phyloP scores from a whole-genome alignment of 2,329 filamentous ascomycete species.

The Harringtonia lauricola region DNA sequence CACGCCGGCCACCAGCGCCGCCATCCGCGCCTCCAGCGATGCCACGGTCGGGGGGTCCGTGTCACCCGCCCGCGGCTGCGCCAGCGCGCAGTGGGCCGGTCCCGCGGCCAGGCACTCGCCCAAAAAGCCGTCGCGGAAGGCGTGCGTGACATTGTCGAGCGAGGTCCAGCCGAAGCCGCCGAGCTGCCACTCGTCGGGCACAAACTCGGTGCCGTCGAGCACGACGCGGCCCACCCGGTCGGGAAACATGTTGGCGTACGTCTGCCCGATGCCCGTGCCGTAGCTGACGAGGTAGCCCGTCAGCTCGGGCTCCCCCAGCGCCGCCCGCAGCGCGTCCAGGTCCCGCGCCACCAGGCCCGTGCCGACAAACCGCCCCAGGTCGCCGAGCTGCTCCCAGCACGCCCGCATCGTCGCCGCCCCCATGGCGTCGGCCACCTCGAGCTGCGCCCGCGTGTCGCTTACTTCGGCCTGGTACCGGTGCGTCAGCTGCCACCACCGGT shows the following conservation, averaged over 20 bases:
- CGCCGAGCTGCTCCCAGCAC: constrained; percentile 30
- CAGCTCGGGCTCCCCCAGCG: constrained; percentile 32
- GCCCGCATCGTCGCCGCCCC: constrained; percentile 31
- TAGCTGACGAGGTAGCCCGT: constrained; percentile 40
- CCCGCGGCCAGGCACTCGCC: constrained; percentile 38
- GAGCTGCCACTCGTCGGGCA: constrained; percentile 31
- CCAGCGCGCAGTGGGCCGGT: constrained; percentile 31
- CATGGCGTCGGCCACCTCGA: constrained; percentile 33
- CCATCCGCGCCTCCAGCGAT: constrained; percentile 27
- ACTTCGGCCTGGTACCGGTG: constrained; percentile 27
- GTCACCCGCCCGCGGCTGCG: constrained; percentile 15
- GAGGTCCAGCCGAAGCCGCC: constrained; percentile 36
- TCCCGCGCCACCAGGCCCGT: constrained; percentile 37
- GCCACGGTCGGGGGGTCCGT: constrained; percentile 10
- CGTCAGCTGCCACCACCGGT: constrained; percentile 32
- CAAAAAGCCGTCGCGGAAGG: constrained; percentile 38
- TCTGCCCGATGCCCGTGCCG: constrained; percentile 40
- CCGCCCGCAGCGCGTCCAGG: constrained; percentile 34
- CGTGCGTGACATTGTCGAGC: constrained; percentile 36
- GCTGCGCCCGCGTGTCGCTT: constrained; percentile 19
- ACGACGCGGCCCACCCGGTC: constrained; percentile 34
- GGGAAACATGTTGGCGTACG: constrained; percentile 39
- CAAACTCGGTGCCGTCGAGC: constrained; percentile 36
- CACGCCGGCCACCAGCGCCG: constrained; percentile 24
- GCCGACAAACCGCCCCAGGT: constrained; percentile 32